Evolutionary conservation across 1,284 basidiomycete species (phyloP), one percentile per base, ranked within the genome.

Genomic region (Trametes sp.): DNA sequence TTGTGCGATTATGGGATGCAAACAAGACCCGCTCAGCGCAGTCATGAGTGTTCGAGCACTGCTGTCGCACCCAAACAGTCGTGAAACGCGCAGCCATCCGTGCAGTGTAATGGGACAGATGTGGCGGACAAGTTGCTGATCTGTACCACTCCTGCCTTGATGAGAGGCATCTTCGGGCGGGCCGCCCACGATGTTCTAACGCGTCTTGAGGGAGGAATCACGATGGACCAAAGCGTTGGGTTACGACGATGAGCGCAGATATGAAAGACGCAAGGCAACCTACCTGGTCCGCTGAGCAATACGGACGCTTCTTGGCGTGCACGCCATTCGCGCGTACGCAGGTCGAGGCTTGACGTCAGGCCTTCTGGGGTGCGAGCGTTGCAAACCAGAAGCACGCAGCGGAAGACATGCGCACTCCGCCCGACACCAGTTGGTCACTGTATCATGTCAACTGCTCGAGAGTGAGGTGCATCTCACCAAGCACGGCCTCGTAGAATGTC

Each of bases 311-410:
- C 45, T 46, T 24, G 24, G 45, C 45, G n/a, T 46, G 45, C 42
- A 45, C 42, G 42, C 42, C 42, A 45, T 33, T 33, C 29, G 29
- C n/a, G 48, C 48, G 29, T 35, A 28, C 31, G 11, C 10, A 35
- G 19, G 26, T 31, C n/a, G 16, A n/a, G n/a, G 19, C 28, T 29
- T 31, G 41, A 54, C 53, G 53, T 54, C 41, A 54, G 26, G n/a
- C n/a, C n/a, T n/a, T n/a, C n/a, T n/a, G n/a, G n/a, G n/a, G n/a
- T 4, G 16, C 38, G 52, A 16, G 23, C 14, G 10, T 8, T 51
- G 21, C 31, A 21, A n/a, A n/a, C 14, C n/a, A 10, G 13, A 9
- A 6, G 36, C 28, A 14, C 41, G 16, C 28, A 23, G n/a, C n/a
- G n/a, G n/a, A n/a, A n/a, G n/a, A n/a, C n/a, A n/a, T n/a, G n/a